A percentile compares a stretch with the other conserved stretches of the same genome.
Evolutionary conservation across 2,329 filamentous ascomycete genomes (phyloP).

Genomic region (Dothidotthia symphoricarpi): DNA sequence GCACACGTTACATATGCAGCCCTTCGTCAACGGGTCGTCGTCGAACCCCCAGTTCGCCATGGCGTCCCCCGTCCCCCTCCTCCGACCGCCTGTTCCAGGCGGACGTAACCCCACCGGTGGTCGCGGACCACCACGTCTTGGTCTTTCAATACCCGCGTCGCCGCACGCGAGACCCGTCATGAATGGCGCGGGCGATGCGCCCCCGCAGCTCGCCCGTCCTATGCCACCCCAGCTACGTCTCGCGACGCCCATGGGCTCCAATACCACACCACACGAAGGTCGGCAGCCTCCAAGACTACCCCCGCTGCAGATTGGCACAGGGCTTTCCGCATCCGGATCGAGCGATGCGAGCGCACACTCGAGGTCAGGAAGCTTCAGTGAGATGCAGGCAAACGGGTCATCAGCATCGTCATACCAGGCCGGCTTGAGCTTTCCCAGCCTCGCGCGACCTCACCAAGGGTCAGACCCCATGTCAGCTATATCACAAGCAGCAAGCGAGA

Average conservation of each 20-base stretch:
- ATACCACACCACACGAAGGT: slow-evolving; percentile 69
- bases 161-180: slow-evolving; percentile 79
- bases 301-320: slow-evolving; percentile 54
- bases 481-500: slow-evolving; percentile 71
- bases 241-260: slow-evolving; percentile 83
- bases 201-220: slow-evolving; percentile 50
- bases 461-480: slow-evolving; percentile 87
- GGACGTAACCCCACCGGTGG: slow-evolving; percentile 56
- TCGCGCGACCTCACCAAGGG: slow-evolving; percentile 58
- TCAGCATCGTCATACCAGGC: slow-evolving; percentile 82
- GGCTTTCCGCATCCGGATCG: slow-evolving; percentile 66
- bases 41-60: slow-evolving; percentile 51
- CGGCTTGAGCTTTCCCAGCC: slow-evolving; percentile 75
- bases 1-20: slow-evolving; percentile 26
- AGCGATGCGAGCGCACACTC: slow-evolving; percentile 82
- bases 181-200: slow-evolving; percentile 50
- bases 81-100: slow-evolving; percentile 79
- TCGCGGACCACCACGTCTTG: slow-evolving; percentile 69
- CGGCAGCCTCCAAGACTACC: slow-evolving; percentile 53
- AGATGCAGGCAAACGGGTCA: slow-evolving; percentile 69
- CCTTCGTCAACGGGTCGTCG: slow-evolving; percentile 21
- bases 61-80: slow-evolving; percentile 74
- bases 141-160: slow-evolving; percentile 85
- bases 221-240: slow-evolving; percentile 74
- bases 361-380: slow-evolving; percentile 80